A percentile compares a stretch with the other conserved stretches of the same genome.
phyloP scores from a whole-genome alignment of 257 asterid species.

The Verbena officinalis region DNA sequence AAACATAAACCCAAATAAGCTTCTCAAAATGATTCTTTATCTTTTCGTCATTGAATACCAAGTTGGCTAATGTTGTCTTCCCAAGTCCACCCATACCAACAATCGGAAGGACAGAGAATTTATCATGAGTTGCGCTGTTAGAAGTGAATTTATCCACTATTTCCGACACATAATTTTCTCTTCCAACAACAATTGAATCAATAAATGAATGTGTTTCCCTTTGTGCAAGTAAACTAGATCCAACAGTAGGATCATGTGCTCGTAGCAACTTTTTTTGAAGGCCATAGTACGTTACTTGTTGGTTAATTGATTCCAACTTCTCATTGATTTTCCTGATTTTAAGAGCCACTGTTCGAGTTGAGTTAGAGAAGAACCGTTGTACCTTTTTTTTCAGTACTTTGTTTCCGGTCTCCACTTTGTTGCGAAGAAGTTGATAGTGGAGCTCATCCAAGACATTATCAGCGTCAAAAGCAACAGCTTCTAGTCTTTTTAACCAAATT shows the following conservation, averaged over 20 bases:
- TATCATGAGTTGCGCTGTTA: not conserved
- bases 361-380: too few species aligned
- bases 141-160: too few species aligned
- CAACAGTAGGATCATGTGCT: constrained; percentile 1
- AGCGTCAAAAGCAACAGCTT: too few species aligned
- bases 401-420: too few species aligned
- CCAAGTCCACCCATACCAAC: constrained; percentile 6
- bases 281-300: not conserved
- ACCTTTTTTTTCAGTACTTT: too few species aligned
- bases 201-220: too few species aligned
- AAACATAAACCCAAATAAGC: not conserved
- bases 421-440: too few species aligned
- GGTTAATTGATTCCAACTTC: constrained; percentile 1
- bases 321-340: constrained; percentile 19
- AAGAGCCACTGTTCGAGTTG: constrained; percentile 7
- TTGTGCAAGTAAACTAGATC: not conserved
- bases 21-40: not conserved
- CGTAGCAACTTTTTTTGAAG: not conserved
- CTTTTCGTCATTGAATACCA: not conserved
- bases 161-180: too few species aligned
- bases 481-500: too few species aligned
- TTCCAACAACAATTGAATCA: too few species aligned
- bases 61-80: not conserved
- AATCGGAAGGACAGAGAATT: not conserved
- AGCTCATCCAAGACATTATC: too few species aligned